Evolutionary conservation across 768 basidiomycete genomes (phyloP).

Genomic region (Arthromyces matolae): DNA sequence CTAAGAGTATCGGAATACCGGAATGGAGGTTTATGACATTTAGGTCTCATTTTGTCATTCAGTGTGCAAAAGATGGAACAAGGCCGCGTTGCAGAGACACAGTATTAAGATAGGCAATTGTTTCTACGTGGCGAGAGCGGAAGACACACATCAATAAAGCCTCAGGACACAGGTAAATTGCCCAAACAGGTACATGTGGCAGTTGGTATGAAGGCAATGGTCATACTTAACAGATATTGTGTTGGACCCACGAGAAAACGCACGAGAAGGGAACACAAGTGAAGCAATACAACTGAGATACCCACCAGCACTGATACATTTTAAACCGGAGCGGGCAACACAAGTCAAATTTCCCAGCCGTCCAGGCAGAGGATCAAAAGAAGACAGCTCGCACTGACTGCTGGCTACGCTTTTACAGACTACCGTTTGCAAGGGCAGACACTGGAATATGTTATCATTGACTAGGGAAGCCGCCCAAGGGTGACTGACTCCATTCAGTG

Average conservation of each 20-base stretch:
- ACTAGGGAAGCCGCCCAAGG: conserved; percentile 29
- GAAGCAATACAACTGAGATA: too few relatives aligned
- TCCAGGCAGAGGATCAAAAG: not conserved
- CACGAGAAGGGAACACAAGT: too few relatives aligned
- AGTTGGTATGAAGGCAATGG: conserved; percentile 37
- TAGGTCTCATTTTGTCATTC: too few relatives aligned
- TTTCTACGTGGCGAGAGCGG: conserved; percentile 27
- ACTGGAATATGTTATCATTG: conserved; percentile 29
- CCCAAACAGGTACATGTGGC: conserved; percentile 23
- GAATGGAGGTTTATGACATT: too few relatives aligned
- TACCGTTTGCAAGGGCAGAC: conserved; percentile 40
- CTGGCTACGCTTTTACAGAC: conserved; percentile 38
- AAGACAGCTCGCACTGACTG: conserved; percentile 22
- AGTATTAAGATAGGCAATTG: conserved; percentile 10
- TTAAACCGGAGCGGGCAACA: too few relatives aligned
- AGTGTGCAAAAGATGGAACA: conserved; percentile 33
- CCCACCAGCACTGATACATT: too few relatives aligned
- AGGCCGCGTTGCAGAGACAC: conserved; percentile 19
- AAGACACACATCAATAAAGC: conserved; percentile 22
- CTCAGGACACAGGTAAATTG: conserved; percentile 17
- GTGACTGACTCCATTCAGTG: conserved; percentile 25
- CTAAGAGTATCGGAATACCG: too few relatives aligned
- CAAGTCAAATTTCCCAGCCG: too few relatives aligned
- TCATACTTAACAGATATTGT: conserved; percentile 31
- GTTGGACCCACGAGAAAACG: conserved; percentile 32